phyloP scores from a whole-genome alignment of 2,329 filamentous ascomycete species.

The Epicoccum sorghinum region DNA sequence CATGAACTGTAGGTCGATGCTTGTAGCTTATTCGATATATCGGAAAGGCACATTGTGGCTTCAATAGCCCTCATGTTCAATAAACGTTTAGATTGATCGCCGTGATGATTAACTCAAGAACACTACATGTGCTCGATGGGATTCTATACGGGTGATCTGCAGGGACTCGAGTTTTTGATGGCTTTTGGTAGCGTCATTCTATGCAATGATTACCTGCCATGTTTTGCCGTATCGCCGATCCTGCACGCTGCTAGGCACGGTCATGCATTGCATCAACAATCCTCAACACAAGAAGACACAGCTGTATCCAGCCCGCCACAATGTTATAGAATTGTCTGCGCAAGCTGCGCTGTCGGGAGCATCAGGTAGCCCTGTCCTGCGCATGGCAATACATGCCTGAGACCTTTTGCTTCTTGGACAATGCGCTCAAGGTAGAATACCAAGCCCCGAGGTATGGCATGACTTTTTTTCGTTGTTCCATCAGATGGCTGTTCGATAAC shows the following conservation, averaged over 20 bases:
- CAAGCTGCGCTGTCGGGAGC: not conserved
- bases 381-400: too few species aligned
- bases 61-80: not conserved
- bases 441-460: not conserved
- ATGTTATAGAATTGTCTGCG: not conserved
- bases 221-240: not conserved
- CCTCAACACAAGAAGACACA: not conserved
- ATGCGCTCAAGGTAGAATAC: not conserved
- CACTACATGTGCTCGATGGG: too few species aligned
- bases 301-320: not conserved
- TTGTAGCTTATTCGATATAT: not conserved
- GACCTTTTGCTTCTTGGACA: not conserved
- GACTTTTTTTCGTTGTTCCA: not conserved
- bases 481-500: not conserved
- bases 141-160: not conserved
- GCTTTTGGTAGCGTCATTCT: not conserved
- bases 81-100: not conserved
- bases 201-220: not conserved
- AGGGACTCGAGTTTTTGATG: not conserved
- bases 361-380: not conserved
- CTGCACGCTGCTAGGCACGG: not conserved
- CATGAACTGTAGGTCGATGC: conserved; percentile 3
- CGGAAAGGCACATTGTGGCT: not conserved
- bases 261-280: not conserved
- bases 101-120: not conserved